Evolutionary conservation across 257 asterid genomes (phyloP).

Genomic region (Solanum chiquidenum): DNA sequence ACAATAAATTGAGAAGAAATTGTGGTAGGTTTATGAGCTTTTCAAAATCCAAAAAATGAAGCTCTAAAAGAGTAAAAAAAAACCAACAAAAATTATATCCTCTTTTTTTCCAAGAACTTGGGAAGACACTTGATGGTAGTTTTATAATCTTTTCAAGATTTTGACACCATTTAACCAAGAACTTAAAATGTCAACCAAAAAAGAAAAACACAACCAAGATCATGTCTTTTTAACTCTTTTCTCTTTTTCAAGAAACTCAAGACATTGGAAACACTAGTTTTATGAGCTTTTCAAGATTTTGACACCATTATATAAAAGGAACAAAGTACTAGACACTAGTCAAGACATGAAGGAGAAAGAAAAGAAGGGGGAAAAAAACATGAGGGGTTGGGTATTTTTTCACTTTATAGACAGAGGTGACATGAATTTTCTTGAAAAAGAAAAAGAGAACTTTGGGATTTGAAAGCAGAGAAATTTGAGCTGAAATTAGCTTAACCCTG

Average conservation of each 20-base stretch:
- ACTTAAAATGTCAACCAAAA: neutral
- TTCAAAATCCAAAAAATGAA: neutral
- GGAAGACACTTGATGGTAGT: neutral
- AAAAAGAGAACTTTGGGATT: conserved; percentile 21
- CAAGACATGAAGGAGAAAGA: conserved; percentile 11
- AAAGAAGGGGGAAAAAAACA: neutral
- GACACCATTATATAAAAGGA: neutral
- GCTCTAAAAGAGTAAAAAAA: neutral
- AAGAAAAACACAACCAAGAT: neutral
- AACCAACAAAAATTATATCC: neutral
- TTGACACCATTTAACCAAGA: neutral
- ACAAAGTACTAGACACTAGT: neutral
- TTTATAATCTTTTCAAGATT: neutral
- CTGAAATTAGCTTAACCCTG: neutral
- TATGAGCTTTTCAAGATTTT: conserved; percentile 2
- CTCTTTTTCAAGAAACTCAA: neutral
- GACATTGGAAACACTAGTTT: conserved; percentile 1
- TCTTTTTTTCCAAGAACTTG: neutral
- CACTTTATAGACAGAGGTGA: neutral
- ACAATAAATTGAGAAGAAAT: neutral
- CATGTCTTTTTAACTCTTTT: neutral
- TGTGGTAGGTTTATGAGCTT: neutral
- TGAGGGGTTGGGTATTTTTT: neutral
- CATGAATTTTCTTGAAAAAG: neutral
- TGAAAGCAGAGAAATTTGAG: neutral